Base-by-base conservation (phyloP, 2,329 filamentous ascomycete species). In the Fusarium caatingaense region DNA sequence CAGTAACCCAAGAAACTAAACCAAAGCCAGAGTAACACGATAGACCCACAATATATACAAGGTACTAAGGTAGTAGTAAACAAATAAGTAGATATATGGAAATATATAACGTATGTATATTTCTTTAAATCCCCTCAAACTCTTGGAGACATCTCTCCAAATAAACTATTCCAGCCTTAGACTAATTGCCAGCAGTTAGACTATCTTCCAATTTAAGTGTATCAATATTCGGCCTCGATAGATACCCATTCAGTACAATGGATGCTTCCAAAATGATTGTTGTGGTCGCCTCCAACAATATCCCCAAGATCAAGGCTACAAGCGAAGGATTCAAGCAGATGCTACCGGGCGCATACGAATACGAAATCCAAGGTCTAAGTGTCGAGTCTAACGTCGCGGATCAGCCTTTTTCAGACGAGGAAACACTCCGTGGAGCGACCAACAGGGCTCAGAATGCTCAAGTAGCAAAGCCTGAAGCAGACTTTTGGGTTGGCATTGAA, bases 401-500 rank as follows among this genome's bases (percentile, higher is more conserved):
- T 3, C 81, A 83, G 57, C 81, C 81, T 8, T 75, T 82, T 21
- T 76, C 79, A 5, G 79, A 81, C 49, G 66, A 74, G 1, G 77
- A 80, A 60, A 83, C 81, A 8, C 75, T 83, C 3, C 76, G 70
- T 1, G 81, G 81, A 15, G 81, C 81, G 3, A 60, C 74, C 34
- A 83, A 82, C 67, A 73, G 81, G 13, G 80, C 78, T 5, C 67
- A 65, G 12, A 78, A 78, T 55, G 80, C 80, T 8, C 76, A 71
- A n/a, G 53, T 64, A 10, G 56, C 64, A 42, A 68, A 74, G 21
- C 76, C 78, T 4, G 66, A 76, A 23, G 81, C 78, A 2, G 77
- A 81, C 46, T 83, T 75, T 66, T 83, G 80, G 78, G 71, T 83
- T 34, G 81, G 81, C 8, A 76, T 83, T 20, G 81, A 83, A 66